Conservation (phyloP, 2,329 filamentous ascomycete species). For the Phoma sp. region DNA sequence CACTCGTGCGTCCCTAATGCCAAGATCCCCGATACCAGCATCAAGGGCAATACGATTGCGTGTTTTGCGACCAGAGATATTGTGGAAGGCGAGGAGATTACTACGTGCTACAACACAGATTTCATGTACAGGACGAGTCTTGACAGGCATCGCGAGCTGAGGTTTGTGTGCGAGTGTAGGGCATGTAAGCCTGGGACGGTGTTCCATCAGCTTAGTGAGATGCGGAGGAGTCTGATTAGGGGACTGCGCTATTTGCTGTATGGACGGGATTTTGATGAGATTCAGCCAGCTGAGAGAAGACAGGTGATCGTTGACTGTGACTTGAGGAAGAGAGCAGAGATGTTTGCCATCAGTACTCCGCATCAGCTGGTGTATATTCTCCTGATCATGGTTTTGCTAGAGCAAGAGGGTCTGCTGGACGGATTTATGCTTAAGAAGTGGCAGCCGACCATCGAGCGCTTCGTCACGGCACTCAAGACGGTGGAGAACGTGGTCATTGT, state of each 20-base stretch:
- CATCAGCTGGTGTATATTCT: slow-evolving; percentile 8
- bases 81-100: slow-evolving; percentile 12
- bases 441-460: background rate
- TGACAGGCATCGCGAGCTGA: slow-evolving; percentile 4
- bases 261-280: background rate
- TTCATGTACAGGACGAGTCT: slow-evolving; percentile 10
- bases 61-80: slow-evolving; percentile 12
- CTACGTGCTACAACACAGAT: slow-evolving; percentile 11
- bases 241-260: background rate
- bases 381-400: slow-evolving; percentile 1
- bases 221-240: background rate
- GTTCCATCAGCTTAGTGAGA: background rate
- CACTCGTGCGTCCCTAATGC: background rate
- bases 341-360: background rate
- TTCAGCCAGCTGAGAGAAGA: background rate
- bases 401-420: slow-evolving; percentile 9
- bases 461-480: background rate
- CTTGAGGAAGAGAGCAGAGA: background rate
- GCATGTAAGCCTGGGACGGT: background rate
- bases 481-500: background rate
- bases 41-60: background rate
- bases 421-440: slow-evolving; percentile 6
- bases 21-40: background rate
- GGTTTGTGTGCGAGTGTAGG: background rate
- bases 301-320: background rate